Conservation (phyloP, 768 basidiomycete genomes). For the Psilocybe azurescens region DNA sequence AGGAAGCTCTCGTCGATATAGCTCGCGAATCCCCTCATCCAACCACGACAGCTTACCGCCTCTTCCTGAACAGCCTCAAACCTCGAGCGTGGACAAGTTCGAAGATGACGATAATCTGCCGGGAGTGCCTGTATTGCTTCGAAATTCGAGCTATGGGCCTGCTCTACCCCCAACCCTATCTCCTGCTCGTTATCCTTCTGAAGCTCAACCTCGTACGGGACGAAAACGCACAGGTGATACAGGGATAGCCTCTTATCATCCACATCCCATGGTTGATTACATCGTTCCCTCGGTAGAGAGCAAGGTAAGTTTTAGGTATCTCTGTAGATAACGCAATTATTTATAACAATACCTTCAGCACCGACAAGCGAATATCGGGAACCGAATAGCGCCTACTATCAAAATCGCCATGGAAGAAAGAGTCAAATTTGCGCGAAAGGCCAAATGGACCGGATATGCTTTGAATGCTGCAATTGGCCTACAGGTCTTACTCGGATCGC, state of each 20-base stretch:
- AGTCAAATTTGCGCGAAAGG: slow-evolving; percentile 12
- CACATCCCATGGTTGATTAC: neutral
- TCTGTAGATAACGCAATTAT: neutral
- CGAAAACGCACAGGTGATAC: slow-evolving; percentile 1
- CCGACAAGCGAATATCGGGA: neutral
- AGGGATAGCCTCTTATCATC: neutral
- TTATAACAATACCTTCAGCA: neutral
- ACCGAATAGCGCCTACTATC: slow-evolving; percentile 9
- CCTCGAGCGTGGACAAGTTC: neutral
- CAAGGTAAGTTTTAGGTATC: neutral
- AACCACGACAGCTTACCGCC: neutral
- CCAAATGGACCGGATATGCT: slow-evolving; percentile 17
- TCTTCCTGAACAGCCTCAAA: neutral
- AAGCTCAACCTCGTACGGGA: neutral
- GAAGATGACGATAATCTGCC: neutral
- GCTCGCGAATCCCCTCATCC: neutral
- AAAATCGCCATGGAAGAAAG: slow-evolving; percentile 5
- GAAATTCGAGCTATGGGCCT: neutral
- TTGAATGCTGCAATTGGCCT: slow-evolving; percentile 59
- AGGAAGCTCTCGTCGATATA: neutral
- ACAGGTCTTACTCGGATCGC: slow-evolving; percentile 67
- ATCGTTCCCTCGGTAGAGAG: neutral
- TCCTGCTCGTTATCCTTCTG: neutral
- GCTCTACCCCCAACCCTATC: neutral
- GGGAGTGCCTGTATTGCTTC: neutral